phyloP scores from a whole-genome alignment of 345 rosid species.

The Gossypium longicalyx region DNA sequence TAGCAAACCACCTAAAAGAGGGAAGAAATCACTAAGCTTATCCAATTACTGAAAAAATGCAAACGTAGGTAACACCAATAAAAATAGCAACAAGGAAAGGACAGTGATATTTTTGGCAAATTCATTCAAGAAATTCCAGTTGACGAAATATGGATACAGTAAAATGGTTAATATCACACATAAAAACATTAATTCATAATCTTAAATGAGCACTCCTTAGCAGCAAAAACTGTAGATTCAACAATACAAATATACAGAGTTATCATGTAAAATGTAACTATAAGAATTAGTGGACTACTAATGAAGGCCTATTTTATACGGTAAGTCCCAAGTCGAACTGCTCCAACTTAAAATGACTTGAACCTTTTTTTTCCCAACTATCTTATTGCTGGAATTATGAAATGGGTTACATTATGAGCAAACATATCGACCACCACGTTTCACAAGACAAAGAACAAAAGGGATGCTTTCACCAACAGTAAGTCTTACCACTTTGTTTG shows the following conservation, averaged over 20 bases:
- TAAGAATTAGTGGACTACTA: neutral
- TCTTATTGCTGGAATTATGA: neutral
- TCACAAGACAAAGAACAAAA: neutral
- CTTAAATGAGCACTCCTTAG: neutral
- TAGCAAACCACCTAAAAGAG: conserved; percentile 89
- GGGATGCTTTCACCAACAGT: neutral
- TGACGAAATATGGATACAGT: conserved; percentile 7
- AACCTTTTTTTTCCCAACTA: neutral
- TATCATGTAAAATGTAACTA: neutral
- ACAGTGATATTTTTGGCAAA: neutral
- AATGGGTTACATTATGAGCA: neutral
- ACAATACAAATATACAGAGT: neutral
- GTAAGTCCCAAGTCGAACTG: neutral
- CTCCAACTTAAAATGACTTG: neutral
- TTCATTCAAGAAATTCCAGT: neutral
- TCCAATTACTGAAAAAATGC: neutral
- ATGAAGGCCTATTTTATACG: neutral
- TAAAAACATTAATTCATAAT: neutral
- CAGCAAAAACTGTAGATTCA: neutral
- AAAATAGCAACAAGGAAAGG: neutral
- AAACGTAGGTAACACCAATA: neutral
- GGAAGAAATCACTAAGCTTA: neutral
- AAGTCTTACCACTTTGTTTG: conserved; percentile 82
- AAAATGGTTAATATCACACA: neutral
- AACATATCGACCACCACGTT: neutral